Evolutionary conservation across 2,329 filamentous ascomycete species (phyloP).

Genomic region (Aspergillus fischeri): DNA sequence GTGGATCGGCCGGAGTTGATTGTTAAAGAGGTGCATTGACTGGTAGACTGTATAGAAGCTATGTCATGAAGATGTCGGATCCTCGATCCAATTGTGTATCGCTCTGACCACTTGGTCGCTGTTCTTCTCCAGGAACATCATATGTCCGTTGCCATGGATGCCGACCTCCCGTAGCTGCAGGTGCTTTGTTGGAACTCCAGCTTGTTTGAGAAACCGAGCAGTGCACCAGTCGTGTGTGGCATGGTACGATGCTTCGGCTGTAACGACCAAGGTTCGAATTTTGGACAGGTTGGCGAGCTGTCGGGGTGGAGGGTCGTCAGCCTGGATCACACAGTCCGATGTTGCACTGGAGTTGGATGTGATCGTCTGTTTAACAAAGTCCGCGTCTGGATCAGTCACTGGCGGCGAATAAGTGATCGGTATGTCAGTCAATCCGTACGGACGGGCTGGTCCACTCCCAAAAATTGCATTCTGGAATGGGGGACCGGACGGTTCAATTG

Average conservation of each 20-base stretch:
- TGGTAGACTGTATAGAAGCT: background rate
- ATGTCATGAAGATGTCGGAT: background rate
- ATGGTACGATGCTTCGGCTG: constrained; percentile 53
- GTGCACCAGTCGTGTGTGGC: constrained; percentile 54
- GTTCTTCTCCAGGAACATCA: constrained; percentile 34
- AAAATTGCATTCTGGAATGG: constrained; percentile 24
- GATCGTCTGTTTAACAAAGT: constrained; percentile 12
- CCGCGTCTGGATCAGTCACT: constrained; percentile 7
- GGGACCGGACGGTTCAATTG: constrained; percentile 53
- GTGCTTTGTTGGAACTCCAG: constrained; percentile 45
- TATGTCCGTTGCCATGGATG: constrained; percentile 54
- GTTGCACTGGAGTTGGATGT: constrained; percentile 6
- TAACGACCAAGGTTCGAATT: constrained; percentile 49
- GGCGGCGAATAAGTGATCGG: constrained; percentile 12
- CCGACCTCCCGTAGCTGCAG: constrained; percentile 42
- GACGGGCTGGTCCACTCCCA: constrained; percentile 6
- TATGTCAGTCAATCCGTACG: constrained; percentile 20
- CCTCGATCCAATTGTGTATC: constrained; percentile 9
- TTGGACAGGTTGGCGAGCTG: constrained; percentile 47
- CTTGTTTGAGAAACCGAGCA: constrained; percentile 50
- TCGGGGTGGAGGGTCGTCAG: constrained; percentile 30
- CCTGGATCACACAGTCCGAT: constrained; percentile 38
- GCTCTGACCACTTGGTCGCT: constrained; percentile 15
- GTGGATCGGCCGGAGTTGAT: constrained; percentile 12
- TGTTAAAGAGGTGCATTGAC: constrained; percentile 1